Evolutionary conservation across 345 rosid genomes (phyloP).

Genomic region (Aethionema arabicum): DNA sequence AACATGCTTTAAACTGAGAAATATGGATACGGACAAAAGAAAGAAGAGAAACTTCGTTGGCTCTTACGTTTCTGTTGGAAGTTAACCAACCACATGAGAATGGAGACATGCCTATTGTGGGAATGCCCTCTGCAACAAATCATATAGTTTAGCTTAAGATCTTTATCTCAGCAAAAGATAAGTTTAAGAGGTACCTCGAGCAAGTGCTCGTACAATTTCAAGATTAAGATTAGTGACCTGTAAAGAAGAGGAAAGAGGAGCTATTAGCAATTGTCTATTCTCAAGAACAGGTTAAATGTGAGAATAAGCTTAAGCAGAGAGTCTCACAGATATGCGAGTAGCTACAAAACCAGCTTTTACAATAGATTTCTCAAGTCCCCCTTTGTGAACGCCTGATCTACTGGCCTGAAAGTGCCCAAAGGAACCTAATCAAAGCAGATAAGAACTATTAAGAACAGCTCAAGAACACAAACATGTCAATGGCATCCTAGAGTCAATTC

Average conservation of each 20-base stretch:
- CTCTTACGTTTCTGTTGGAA: slow-evolving; percentile 61
- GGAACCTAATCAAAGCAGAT: slow-evolving; percentile 56
- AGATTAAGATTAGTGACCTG: slow-evolving; percentile 90
- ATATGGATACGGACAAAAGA: neutral
- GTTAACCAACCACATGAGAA: slow-evolving; percentile 82
- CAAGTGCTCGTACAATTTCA: slow-evolving; percentile 87
- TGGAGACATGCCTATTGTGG: slow-evolving; percentile 86
- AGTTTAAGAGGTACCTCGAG: slow-evolving; percentile 57
- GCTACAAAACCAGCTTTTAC: slow-evolving; percentile 96
- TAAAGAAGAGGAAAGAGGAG: slow-evolving; percentile 12
- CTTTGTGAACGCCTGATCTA: slow-evolving; percentile 89
- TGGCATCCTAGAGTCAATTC: neutral
- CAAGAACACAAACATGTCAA: slow-evolving; percentile 17
- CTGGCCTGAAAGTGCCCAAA: slow-evolving; percentile 99
- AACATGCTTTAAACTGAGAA: slow-evolving; percentile 5
- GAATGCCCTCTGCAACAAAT: slow-evolving; percentile 80
- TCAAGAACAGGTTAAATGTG: slow-evolving; percentile 4
- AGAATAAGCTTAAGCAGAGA: neutral
- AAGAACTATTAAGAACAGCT: neutral
- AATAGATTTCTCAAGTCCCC: slow-evolving; percentile 65
- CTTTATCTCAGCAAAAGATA: slow-evolving; percentile 13
- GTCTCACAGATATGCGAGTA: slow-evolving; percentile 82
- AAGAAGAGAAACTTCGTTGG: slow-evolving; percentile 24
- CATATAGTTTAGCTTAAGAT: slow-evolving; percentile 15
- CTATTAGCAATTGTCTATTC: slow-evolving; percentile 1